Conservation (phyloP, 768 basidiomycete genomes). For the Leccinum rimulosum region DNA sequence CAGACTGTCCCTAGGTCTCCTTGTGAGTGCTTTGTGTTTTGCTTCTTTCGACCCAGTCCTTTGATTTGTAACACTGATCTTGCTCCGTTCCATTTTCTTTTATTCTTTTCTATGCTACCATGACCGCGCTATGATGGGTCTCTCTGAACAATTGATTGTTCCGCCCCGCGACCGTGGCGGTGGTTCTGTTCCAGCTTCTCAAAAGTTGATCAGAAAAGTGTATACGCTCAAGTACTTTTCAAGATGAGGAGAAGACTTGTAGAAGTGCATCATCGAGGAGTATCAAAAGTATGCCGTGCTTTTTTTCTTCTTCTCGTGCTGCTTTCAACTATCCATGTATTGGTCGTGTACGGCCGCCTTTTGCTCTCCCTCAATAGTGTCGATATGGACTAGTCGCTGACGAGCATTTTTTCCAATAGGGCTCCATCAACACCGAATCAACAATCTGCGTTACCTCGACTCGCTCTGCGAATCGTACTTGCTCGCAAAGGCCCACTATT, state of each 20-base stretch:
- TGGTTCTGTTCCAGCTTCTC: too few species aligned
- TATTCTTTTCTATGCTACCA: not conserved
- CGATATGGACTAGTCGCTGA: too few species aligned
- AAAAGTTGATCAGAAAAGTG: constrained; percentile 59
- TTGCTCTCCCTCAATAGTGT: too few species aligned
- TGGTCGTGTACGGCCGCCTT: not conserved
- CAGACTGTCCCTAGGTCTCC: too few species aligned
- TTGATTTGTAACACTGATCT: not conserved
- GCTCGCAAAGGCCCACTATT: constrained; percentile 55
- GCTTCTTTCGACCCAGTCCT: not conserved
- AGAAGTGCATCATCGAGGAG: constrained; percentile 92
- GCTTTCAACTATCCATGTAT: not conserved
- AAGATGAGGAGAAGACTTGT: constrained; percentile 85
- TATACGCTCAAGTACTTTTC: constrained; percentile 84
- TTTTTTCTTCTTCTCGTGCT: not conserved
- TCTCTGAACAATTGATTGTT: not conserved
- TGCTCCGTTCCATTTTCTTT: not conserved
- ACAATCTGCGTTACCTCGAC: constrained; percentile 89
- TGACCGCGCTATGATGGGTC: not conserved
- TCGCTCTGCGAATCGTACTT: constrained; percentile 79
- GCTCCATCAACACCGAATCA: constrained; percentile 90
- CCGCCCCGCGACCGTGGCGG: too few species aligned
- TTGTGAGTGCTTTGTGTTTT: not conserved
- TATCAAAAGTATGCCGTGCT: constrained; percentile 60
- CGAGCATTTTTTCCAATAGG: constrained; percentile 43